Evolutionary conservation across 805 yeast genomes (phyloP), one percentile per base, ranked within the genome.

Genomic region (Yarrowia hollandica): DNA sequence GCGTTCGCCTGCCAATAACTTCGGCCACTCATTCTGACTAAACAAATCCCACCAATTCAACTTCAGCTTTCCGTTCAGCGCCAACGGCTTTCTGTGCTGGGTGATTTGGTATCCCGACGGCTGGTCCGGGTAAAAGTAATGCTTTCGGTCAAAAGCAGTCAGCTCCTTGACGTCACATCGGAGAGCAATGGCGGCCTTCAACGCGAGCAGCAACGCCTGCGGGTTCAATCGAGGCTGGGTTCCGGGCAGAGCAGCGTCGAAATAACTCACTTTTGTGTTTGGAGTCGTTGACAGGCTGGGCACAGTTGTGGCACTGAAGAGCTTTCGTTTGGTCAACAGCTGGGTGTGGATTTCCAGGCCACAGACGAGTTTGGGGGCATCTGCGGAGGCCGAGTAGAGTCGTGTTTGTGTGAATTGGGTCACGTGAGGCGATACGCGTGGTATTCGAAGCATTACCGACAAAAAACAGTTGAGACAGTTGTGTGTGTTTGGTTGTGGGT

Each of bases 71-170:
- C 99, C 99, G 50, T 81, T 77, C 28, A 71, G 74, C 1, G 97
- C 94, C 46, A 88, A 75, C 0, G 98, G 97, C 31, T 78, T 78
- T 69, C 80, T 89, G 67, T 83, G 88, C 72, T 94, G 99, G 0
- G 99, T 94, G 52, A 94, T 86, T 70, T 94, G 99, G 72, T 90
- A 94, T 1, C 99, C 99, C 57, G 87, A 72, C 0, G 99, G 99
- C 69, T 94, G 98, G 71, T 94, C 99, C 1, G 91, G 92, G 70
- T 94, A 94, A 71, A 94, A 90, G 70, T 94, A 94, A 70, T 94
- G 99, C 71, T 94, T 94, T 64, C 99, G 77, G 68, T 94, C 99
- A 70, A 94, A 94, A 1, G 84, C 75, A 0, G 92, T 86, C 7
- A 67, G 63, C 0, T 71, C 63, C 60, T 80, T 81, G 14, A 94